These are phyloP conservation scores for Suhomyces emberorum DNA, from an alignment of 805 yeast species.

Conservation along the genomic window DNA sequence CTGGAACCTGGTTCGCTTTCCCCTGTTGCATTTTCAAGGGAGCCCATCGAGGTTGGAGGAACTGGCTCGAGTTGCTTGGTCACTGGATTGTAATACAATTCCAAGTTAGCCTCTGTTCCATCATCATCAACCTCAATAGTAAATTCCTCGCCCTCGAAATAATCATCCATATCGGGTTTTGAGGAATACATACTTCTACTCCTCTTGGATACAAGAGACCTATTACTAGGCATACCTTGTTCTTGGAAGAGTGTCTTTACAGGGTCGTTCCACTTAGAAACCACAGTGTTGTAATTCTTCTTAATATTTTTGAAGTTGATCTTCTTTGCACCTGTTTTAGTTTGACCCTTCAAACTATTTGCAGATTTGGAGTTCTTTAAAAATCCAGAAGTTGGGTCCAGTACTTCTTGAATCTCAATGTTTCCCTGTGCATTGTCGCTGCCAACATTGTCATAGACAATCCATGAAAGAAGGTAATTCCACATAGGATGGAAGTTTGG, in stretches of 20 bases:
- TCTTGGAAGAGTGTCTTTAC: slow-evolving; percentile 11
- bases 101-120: slow-evolving; percentile 23
- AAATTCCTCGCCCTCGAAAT: slow-evolving; percentile 18
- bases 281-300: slow-evolving; percentile 21
- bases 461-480: slow-evolving; percentile 37
- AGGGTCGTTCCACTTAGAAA: slow-evolving; percentile 32
- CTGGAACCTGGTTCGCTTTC: not conserved
- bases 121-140: slow-evolving; percentile 27
- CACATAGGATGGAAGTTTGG: slow-evolving; percentile 36
- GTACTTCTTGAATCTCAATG: slow-evolving; percentile 6
- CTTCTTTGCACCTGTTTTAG: slow-evolving; percentile 1
- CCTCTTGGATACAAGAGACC: not conserved
- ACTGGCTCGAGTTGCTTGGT: slow-evolving; percentile 30
- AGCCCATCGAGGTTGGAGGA: slow-evolving; percentile 17
- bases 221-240: not conserved
- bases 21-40: slow-evolving; percentile 2
- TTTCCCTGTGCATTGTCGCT: slow-evolving; percentile 4
- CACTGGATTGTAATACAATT: slow-evolving; percentile 29
- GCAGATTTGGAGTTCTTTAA: not conserved
- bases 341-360: slow-evolving; percentile 2
- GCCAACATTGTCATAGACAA: slow-evolving; percentile 23
- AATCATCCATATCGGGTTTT: slow-evolving; percentile 4
- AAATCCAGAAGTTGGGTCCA: not conserved
- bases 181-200: not conserved
- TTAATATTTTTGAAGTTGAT: slow-evolving; percentile 7